These are phyloP conservation scores for Leccinum aurantiacum DNA, from an alignment of 768 basidiomycete genomes.

Conservation along the genomic window DNA sequence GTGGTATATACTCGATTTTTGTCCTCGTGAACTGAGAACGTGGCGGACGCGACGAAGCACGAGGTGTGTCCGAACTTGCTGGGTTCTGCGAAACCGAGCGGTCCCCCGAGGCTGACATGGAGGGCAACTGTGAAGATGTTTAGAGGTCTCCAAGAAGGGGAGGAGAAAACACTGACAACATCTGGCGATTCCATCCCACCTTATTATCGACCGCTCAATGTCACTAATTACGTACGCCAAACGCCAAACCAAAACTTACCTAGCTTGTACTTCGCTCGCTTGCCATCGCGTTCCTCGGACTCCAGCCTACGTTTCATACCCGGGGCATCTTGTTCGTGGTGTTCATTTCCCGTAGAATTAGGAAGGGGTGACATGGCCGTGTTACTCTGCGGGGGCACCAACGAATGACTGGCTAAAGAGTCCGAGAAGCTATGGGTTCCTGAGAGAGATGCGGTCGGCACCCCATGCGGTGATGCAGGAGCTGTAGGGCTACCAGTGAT, in stretches of 20 bases:
- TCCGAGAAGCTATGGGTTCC: constrained; percentile 29
- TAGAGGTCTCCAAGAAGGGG: constrained; percentile 13
- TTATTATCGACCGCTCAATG: constrained; percentile 24
- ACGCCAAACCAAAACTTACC: constrained; percentile 46
- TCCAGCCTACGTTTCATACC: constrained; percentile 73
- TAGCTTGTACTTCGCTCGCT: constrained; percentile 71
- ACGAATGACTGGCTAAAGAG: constrained; percentile 22
- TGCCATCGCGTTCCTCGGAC: constrained; percentile 61
- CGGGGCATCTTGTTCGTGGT: constrained; percentile 59
- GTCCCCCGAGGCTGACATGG: constrained; percentile 23
- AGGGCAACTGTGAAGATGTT: constrained; percentile 16
- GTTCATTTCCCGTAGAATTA: constrained; percentile 18
- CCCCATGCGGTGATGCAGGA: constrained; percentile 24
- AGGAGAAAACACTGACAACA: constrained; percentile 38
- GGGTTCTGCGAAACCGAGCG: constrained; percentile 18
- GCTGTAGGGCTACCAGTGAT: constrained; percentile 27
- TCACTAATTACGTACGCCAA: constrained; percentile 27
- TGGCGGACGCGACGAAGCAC: constrained; percentile 34
- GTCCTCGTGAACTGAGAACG: constrained; percentile 60
- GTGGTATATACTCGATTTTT: constrained; percentile 87
- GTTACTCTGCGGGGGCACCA: constrained; percentile 13
- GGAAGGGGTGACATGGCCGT: constrained; percentile 14
- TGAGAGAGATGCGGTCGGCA: constrained; percentile 22
- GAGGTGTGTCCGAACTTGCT: constrained; percentile 31
- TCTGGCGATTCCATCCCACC: constrained; percentile 49